Evolutionary conservation across 192 early-diverging fungal genomes (phyloP), one percentile per base, ranked within the genome.

Genomic region (Funneliformis geosporum): DNA sequence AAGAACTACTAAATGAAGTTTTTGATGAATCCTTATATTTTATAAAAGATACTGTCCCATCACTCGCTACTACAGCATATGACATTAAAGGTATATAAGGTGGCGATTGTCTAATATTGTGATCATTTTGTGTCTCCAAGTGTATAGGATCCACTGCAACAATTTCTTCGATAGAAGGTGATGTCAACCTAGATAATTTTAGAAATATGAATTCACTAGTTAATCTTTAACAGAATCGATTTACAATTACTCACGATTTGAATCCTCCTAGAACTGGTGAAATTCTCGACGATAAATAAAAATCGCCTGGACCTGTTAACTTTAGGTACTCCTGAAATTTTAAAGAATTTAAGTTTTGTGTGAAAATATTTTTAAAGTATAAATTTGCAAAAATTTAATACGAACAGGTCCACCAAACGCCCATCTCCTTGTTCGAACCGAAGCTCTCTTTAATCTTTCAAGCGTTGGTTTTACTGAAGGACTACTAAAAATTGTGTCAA

Each of bases 221-320:
- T 33, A 33, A 33, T 33, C 33, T 64, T 64, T 64, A 64, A 8
- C 9, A 9, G 12, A 14, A 25, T 28, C 27, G 25, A 27, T 64
- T 11, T 28, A 27, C 2, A 64, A 64, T 28, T 8, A 64, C 27
- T 64, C 27, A 64, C 62, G 27, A 64, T 28, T 64, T 64, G 12
- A 64, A 28, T 10, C 62, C 62, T 64, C 62, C 62, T 5, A 64
- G 18, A 64, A 64, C 62, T 11, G 62, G 62, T 12, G 8, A n/a
- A 21, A 90, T 79, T 75, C 90, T 80, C 47, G 88, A 89, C 47
- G 89, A 81, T 10, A 91, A 62, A 75, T 89, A 91, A 70, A 89
- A 89, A 61, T 91, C 88, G 27, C 90, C 89, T 28, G 89, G 90
- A 42, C 89, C 90, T 50, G 85, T 86, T n/a, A 91, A 75, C 16